Conservation (phyloP, 495 filamentous ascomycete species). For the Penicillium tannophilum region DNA sequence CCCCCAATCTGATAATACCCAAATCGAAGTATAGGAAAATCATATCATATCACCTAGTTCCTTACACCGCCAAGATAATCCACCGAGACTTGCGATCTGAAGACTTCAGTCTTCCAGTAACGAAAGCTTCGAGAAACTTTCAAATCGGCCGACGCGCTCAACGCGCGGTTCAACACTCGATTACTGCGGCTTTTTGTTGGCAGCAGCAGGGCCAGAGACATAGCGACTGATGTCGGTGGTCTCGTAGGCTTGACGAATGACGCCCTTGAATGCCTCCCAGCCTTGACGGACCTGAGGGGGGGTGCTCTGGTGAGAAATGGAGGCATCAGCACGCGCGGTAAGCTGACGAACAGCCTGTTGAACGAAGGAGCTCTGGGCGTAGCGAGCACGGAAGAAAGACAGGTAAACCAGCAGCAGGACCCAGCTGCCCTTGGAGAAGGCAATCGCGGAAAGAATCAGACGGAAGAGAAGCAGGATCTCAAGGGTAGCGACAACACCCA, state of each 20-base stretch:
- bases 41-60: not conserved
- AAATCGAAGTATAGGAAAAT: not conserved
- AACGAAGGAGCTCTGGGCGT: slow-evolving; percentile 88
- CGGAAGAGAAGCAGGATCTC: slow-evolving; percentile 84
- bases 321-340: slow-evolving; percentile 73
- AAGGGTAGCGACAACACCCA: slow-evolving; percentile 76
- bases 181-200: slow-evolving; percentile 62
- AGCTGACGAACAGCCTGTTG: slow-evolving; percentile 75
- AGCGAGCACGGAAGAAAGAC: slow-evolving; percentile 87
- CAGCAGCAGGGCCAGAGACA: slow-evolving; percentile 50
- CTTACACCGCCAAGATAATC: not conserved
- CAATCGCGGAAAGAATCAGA: slow-evolving; percentile 71
- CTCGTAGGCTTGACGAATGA: slow-evolving; percentile 71
- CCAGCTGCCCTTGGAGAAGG: slow-evolving; percentile 90
- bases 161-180: slow-evolving; percentile 2
- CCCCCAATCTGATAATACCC: not conserved
- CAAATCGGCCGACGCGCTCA: not conserved
- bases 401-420: slow-evolving; percentile 83
- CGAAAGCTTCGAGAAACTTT: not conserved
- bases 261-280: slow-evolving; percentile 81
- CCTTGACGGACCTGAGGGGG: slow-evolving; percentile 80
- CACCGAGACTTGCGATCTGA: not conserved
- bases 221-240: slow-evolving; percentile 77
- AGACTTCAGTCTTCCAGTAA: not conserved
- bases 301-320: slow-evolving; percentile 81